These are phyloP conservation scores for Skeletonema tropicum DNA, from an alignment of 108 stramenopile genomes.

Conservation along the genomic window DNA sequence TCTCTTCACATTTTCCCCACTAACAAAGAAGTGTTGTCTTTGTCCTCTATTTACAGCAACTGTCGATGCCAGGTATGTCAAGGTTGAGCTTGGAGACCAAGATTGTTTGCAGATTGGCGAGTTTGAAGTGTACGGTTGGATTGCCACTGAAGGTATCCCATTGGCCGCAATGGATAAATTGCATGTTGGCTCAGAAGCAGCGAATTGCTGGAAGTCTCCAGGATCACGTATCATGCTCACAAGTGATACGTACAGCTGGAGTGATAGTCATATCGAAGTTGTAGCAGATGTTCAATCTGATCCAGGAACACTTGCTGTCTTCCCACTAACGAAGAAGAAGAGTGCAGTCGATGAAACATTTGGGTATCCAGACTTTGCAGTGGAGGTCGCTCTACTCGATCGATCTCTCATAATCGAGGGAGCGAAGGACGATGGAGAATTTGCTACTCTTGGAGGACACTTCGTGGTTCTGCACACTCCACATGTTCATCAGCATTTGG, in stretches of 20 bases:
- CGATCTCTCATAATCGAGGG: slow-evolving; percentile 50
- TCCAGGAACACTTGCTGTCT: slow-evolving; percentile 10
- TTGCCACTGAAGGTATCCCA: background rate
- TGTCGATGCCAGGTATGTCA: slow-evolving; percentile 22
- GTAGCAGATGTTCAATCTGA: slow-evolving; percentile 14
- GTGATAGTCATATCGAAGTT: slow-evolving; percentile 8
- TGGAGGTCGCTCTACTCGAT: slow-evolving; percentile 51
- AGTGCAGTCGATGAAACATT: slow-evolving; percentile 13
- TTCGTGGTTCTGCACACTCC: slow-evolving; percentile 47
- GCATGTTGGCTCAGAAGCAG: slow-evolving; percentile 10
- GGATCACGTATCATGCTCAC: slow-evolving; percentile 19
- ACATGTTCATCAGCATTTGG: slow-evolving; percentile 29
- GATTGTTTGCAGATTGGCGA: slow-evolving; percentile 22
- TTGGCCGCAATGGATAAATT: slow-evolving; percentile 6
- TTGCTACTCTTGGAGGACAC: slow-evolving; percentile 29
- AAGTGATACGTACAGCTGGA: background rate
- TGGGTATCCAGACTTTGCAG: slow-evolving; percentile 39
- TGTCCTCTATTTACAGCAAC: background rate
- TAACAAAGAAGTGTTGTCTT: background rate
- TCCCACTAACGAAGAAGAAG: slow-evolving; percentile 22
- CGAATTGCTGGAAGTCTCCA: slow-evolving; percentile 11
- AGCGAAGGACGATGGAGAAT: slow-evolving; percentile 9
- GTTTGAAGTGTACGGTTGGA: slow-evolving; percentile 11
- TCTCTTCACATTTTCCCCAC: background rate
- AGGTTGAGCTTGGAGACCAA: background rate